Evolutionary conservation across 2,329 filamentous ascomycete genomes (phyloP), one percentile per base, ranked within the genome.

Genomic region (Fusarium subglutinans): DNA sequence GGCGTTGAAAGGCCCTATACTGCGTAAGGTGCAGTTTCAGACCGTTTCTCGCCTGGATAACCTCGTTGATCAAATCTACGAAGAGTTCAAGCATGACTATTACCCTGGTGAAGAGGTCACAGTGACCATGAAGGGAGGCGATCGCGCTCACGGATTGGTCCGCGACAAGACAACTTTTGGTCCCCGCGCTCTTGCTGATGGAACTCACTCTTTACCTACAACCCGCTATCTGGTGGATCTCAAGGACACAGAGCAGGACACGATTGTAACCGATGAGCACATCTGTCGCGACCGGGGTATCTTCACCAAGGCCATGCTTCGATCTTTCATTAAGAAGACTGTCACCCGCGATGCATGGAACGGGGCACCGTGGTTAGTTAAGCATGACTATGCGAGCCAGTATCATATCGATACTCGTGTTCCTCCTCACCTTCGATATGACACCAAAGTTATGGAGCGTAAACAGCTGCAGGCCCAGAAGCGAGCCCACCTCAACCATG

Each of bases 281-380:
- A 92, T 98, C 64, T 92, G 90, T 72, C 92, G 96, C 71, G 95
- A 98, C 80, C 91, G 95, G 59, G 97, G 96, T 78, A 89, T 94
- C 53, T 99, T 98, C 80, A 98, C 96, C 35, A 98, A 99, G 83
- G 92, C 95, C 55, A 95, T 98, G 81, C 87, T 99, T 45, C 91
- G 96, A 40, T 94, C 95, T 11, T 99, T 98, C 75, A 94, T 99
- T 73, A 98, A 98, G 81, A 95, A 97, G 82, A 96, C 95, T 1
- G 93, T 98, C n/a, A 93, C 92, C 5, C 88, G 96, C 70, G 96
- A 98, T 79, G 90, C 94, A 8, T 98, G 95, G 94, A 96, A 91
- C 69, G 96, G 96, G n/a, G 96, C 96, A 1, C 96, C 96, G 1
- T 99, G 96, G 96, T 86, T 97, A 63, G 96, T 98, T 24, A 98